Evolutionary conservation across 139 green algal species (phyloP).

Genomic region (Chlamydomonas incerta): DNA sequence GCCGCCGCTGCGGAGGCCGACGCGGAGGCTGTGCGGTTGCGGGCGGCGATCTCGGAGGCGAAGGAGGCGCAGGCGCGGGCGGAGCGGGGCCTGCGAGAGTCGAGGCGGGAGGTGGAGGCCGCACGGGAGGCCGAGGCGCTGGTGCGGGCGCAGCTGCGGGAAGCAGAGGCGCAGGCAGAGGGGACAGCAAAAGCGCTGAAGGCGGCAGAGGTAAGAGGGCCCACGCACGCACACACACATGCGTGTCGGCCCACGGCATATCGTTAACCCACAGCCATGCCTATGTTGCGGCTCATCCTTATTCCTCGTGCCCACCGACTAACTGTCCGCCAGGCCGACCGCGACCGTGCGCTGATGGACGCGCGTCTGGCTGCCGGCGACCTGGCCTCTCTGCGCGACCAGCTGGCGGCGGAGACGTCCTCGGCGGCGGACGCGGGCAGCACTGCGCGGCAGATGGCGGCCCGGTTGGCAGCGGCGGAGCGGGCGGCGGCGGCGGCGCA

Average conservation of each 20-base stretch:
- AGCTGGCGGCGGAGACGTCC: slow-evolving; percentile 32
- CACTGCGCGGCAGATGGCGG: slow-evolving; percentile 18
- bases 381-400: slow-evolving; percentile 29
- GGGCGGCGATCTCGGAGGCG: background rate
- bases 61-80: background rate
- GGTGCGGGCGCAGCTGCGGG: slow-evolving; percentile 23
- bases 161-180: slow-evolving; percentile 31
- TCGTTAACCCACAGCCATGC: no score
- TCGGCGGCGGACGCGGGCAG: slow-evolving; percentile 31
- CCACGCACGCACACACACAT: no score
- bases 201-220: slow-evolving; percentile 23
- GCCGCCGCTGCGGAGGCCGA: slow-evolving; percentile 19
- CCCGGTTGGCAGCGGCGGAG: slow-evolving; percentile 27
- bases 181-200: background rate
- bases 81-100: slow-evolving; percentile 8
- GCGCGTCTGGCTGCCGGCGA: slow-evolving; percentile 15
- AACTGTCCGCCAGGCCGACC: slow-evolving; percentile 28
- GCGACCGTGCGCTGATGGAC: slow-evolving; percentile 36
- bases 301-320: background rate
- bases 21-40: slow-evolving; percentile 1
- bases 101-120: slow-evolving; percentile 13
- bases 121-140: slow-evolving; percentile 36
- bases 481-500: slow-evolving; percentile 33
- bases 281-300: background rate
- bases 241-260: no score